Evolutionary conservation across 2,329 filamentous ascomycete species (phyloP).

Genomic region (Penicillium olsonii): DNA sequence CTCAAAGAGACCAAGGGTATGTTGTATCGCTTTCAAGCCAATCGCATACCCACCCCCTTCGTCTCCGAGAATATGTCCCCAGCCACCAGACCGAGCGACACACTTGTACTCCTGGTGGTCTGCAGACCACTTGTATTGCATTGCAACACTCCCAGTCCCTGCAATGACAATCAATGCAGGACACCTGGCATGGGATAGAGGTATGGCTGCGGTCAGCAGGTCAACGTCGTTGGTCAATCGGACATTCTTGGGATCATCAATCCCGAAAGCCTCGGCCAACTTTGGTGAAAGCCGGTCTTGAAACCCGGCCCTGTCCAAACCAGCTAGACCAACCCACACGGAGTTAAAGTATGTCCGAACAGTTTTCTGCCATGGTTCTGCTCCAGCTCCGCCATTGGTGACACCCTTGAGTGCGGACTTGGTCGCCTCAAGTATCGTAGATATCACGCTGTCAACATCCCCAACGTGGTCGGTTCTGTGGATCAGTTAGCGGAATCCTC

Average conservation of each 20-base stretch:
- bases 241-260: conserved; percentile 23
- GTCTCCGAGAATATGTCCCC: conserved; percentile 49
- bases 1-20: conserved; percentile 36
- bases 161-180: conserved; percentile 43
- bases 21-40: conserved; percentile 39
- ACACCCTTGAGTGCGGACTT: conserved; percentile 15
- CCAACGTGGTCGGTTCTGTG: conserved; percentile 22
- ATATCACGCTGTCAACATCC: conserved; percentile 26
- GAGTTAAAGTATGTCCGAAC: conserved; percentile 25
- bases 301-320: conserved; percentile 40
- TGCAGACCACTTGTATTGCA: conserved; percentile 34
- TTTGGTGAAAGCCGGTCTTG: conserved; percentile 26
- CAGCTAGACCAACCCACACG: conserved; percentile 45
- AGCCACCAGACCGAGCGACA: conserved; percentile 44
- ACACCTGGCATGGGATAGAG: conserved; percentile 8
- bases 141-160: conserved; percentile 48
- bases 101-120: conserved; percentile 22
- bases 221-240: conserved; percentile 45
- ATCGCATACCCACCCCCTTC: conserved; percentile 47
- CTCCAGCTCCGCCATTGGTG: not conserved
- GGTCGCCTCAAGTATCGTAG: conserved; percentile 25
- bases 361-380: conserved; percentile 4
- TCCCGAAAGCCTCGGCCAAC: conserved; percentile 31
- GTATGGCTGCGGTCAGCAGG: conserved; percentile 35
- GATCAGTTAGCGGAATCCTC: not conserved